A percentile compares a stretch with the other conserved stretches of the same genome.
Conservation (phyloP, 768 basidiomycete genomes). For the Suillus placidus region DNA sequence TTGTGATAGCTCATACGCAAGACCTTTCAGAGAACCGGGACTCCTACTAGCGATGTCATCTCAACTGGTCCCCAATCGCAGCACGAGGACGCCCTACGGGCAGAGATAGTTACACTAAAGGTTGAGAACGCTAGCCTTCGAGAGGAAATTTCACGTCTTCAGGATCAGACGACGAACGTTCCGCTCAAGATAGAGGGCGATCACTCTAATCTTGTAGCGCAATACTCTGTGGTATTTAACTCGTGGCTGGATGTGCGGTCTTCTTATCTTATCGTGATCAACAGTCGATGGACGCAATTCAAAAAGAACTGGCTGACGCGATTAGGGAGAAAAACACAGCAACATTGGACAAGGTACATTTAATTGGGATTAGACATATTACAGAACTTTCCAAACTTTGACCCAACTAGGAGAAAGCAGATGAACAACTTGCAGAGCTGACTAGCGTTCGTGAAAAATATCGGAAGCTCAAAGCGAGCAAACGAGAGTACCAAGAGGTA, state of each 20-base stretch:
- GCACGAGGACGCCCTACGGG: slow-evolving; percentile 13
- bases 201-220: not conserved
- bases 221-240: slow-evolving; percentile 14
- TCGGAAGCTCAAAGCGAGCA: slow-evolving; percentile 20
- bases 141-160: slow-evolving; percentile 18
- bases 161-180: slow-evolving; percentile 12
- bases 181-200: slow-evolving; percentile 24
- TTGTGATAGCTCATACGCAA: not conserved
- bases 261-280: not conserved
- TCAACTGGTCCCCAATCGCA: slow-evolving; percentile 11
- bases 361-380: not conserved
- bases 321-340: slow-evolving; percentile 17
- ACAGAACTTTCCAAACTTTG: not conserved
- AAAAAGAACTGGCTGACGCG: slow-evolving; percentile 17
- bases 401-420: slow-evolving; percentile 19
- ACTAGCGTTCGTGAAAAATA: slow-evolving; percentile 23
- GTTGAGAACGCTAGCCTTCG: slow-evolving; percentile 23
- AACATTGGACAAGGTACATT: not conserved
- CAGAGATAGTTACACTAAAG: slow-evolving; percentile 23
- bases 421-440: slow-evolving; percentile 14
- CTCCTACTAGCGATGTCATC: slow-evolving; percentile 5
- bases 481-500: slow-evolving; percentile 22
- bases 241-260: not conserved
- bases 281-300: slow-evolving; percentile 16
- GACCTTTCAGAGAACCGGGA: slow-evolving; percentile 16